phyloP scores from a whole-genome alignment of 306 rosid genomes.

The Rubus idaeus region DNA sequence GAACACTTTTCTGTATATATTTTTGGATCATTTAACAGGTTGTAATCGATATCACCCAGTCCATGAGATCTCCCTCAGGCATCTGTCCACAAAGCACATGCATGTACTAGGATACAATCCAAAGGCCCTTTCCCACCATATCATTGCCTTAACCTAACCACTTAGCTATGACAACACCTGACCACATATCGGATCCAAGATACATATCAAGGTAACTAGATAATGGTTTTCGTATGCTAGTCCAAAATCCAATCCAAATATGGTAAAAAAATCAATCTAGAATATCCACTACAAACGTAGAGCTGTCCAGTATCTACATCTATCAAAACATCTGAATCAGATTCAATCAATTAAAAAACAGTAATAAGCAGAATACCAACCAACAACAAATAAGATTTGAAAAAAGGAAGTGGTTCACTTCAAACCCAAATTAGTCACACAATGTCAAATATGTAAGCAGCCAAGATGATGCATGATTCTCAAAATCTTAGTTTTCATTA shows the following conservation, averaged over 20 bases:
- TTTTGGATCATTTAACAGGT: neutral
- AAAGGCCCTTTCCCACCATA: neutral
- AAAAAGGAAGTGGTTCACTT: neutral
- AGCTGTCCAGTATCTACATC: neutral
- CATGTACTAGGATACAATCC: neutral
- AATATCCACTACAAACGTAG: neutral
- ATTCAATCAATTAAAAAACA: neutral
- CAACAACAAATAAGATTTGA: neutral
- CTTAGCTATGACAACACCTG: neutral
- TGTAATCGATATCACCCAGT: neutral
- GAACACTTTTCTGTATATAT: neutral
- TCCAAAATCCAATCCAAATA: neutral
- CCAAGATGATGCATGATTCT: neutral
- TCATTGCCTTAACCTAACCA: neutral
- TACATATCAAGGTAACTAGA: neutral
- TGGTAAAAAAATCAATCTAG: neutral
- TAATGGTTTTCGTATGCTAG: neutral
- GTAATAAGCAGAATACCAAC: neutral
- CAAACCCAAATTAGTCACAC: neutral
- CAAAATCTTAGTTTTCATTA: neutral
- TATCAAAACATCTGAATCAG: neutral
- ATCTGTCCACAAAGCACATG: neutral
- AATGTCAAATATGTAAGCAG: neutral
- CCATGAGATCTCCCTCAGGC: neutral
- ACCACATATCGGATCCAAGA: neutral